Evolutionary conservation across 129 eudicot species (phyloP).

Genomic region (Flaveria bidentis): DNA sequence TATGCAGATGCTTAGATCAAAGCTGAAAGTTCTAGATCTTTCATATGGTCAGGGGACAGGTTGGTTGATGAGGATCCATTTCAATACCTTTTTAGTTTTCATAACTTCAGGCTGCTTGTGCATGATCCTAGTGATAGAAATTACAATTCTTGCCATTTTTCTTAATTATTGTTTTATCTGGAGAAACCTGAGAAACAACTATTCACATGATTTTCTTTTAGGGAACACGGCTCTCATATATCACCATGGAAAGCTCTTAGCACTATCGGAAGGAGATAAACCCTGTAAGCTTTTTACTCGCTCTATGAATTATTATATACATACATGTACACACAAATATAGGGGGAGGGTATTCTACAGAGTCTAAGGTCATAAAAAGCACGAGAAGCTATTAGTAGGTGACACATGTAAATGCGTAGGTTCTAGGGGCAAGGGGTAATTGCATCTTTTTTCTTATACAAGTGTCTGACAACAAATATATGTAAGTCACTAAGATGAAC

Average conservation of each 20-base stretch:
- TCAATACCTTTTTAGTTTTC: background rate
- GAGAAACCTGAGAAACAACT: constrained; percentile 12
- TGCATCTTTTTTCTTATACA: background rate
- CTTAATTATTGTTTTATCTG: constrained; percentile 8
- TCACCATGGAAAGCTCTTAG: constrained; percentile 93
- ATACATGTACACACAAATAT: background rate
- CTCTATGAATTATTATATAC: background rate
- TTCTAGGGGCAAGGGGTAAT: background rate
- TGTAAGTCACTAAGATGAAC: background rate
- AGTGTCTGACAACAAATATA: background rate
- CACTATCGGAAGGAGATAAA: constrained; percentile 91
- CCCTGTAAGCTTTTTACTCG: constrained; percentile 63
- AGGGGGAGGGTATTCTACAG: background rate
- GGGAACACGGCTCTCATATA: constrained; percentile 93
- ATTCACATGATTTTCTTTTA: constrained; percentile 20
- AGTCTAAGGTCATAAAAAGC: background rate
- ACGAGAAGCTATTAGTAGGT: background rate
- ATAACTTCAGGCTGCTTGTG: constrained; percentile 17
- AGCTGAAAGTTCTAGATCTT: constrained; percentile 74
- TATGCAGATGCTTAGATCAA: constrained; percentile 72
- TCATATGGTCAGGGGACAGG: constrained; percentile 88
- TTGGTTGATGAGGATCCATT: constrained; percentile 26
- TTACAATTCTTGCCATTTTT: constrained; percentile 12
- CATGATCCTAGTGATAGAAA: background rate
- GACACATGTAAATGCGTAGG: background rate